phyloP scores from a whole-genome alignment of 345 rosid genomes.

The Sonneratia alba region DNA sequence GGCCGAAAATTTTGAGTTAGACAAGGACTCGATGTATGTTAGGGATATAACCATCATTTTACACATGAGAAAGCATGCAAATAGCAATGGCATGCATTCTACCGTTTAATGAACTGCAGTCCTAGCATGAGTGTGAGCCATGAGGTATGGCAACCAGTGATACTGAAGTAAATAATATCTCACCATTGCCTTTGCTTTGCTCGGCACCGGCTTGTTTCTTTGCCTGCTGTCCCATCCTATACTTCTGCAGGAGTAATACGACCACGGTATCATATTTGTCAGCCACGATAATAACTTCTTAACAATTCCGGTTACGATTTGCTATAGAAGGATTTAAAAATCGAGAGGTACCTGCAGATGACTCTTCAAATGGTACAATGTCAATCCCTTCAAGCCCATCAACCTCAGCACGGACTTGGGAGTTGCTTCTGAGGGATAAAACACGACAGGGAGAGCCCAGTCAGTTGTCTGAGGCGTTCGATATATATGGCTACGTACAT shows the following conservation, averaged over 20 bases:
- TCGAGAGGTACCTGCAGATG: conserved; percentile 62
- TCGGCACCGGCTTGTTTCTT: conserved; percentile 32
- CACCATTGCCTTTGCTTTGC: conserved; percentile 37
- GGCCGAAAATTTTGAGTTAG: not conserved
- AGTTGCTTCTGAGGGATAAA: conserved; percentile 54
- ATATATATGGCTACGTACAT: too few relatives aligned
- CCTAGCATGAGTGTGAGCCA: too few relatives aligned
- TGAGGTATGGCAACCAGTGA: not conserved
- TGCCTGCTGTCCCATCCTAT: conserved; percentile 69
- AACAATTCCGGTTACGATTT: too few relatives aligned
- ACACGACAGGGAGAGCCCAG: too few relatives aligned
- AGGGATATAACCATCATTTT: too few relatives aligned
- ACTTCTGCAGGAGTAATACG: conserved; percentile 39
- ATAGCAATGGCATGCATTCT: too few relatives aligned
- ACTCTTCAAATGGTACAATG: conserved; percentile 85
- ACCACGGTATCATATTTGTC: not conserved
- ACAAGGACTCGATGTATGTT: too few relatives aligned
- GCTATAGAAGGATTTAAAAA: not conserved
- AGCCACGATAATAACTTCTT: not conserved
- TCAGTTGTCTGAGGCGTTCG: too few relatives aligned
- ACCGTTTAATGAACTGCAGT: not conserved
- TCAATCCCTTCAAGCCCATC: conserved; percentile 92
- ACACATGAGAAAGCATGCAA: too few relatives aligned
- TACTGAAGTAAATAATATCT: not conserved
- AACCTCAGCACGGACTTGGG: conserved; percentile 76